Evolutionary conservation across 495 filamentous ascomycete species (phyloP), one percentile per base, ranked within the genome.

Genomic region (Cercophora newfieldiana): DNA sequence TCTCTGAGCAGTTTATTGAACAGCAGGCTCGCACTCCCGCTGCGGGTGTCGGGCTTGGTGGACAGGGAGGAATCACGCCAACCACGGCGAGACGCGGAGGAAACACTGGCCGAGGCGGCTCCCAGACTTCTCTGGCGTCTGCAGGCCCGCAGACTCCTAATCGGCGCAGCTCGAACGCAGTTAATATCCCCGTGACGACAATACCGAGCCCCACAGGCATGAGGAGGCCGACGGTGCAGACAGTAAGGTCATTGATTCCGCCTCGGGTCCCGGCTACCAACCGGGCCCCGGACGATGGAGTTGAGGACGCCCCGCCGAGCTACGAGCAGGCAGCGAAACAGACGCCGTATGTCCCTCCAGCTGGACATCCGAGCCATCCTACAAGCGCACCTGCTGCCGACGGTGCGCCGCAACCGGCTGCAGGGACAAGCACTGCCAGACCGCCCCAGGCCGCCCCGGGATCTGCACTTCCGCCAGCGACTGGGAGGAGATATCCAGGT

Each of bases 251-350:
- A 7, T 70, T 83, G 19, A 74, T 83, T 1, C 81, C 80, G 61
- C 77, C 73, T 58, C 57, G 57, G n/a, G 24, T 59, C 61, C 55
- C 74, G 53, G 50, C 66, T 51, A 70, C 77, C 24, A 77, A 75
- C 62, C 68, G 77, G 30, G 72, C 75, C 16, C 58, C 76, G 19
- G 79, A 83, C 21, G 79, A 82, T n/a, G 83, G 79, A 6, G 81
- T 86, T 3, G 85, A 88, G 55, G 87, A 84, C 0, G 88, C 90
- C 3, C 92, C 91, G 12, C 92, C 92, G 6, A 88, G 86, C 16
- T 96, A 96, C 72, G 92, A 95, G 77, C 90, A 94, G 79, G 89
- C 90, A 7, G 84, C 90, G 0, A 85, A 82, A 30, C 82, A 83
- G 56, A 83, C 81, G 7, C 82, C 84, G 6, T 93, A 92, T 67